These are phyloP conservation scores for Penicillium simplicissimum DNA, from an alignment of 495 filamentous ascomycete genomes.

Conservation along the genomic window DNA sequence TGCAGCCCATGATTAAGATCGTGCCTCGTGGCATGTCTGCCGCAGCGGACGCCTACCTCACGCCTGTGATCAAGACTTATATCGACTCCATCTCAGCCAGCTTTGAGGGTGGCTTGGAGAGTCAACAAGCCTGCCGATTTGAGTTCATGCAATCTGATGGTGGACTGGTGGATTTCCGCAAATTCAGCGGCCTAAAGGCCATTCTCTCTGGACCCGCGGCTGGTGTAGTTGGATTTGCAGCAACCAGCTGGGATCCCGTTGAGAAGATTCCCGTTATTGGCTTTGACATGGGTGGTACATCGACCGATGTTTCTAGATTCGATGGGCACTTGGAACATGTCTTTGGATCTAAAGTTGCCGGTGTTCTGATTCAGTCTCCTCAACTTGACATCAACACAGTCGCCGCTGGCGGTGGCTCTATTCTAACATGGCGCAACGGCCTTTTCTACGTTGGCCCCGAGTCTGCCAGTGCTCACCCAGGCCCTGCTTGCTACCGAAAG, in stretches of 20 bases:
- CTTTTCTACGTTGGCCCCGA: conserved; percentile 97
- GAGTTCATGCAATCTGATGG: conserved; percentile 61
- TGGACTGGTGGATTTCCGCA: conserved; percentile 55
- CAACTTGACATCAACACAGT: conserved; percentile 99
- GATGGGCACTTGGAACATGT: conserved; percentile 95
- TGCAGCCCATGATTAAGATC: conserved; percentile 85
- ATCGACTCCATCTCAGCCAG: conserved; percentile 79
- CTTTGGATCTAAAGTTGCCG: conserved; percentile 95
- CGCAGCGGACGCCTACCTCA: conserved; percentile 94
- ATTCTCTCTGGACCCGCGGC: conserved; percentile 63
- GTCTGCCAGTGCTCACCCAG: conserved; percentile 89
- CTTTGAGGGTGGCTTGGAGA: conserved; percentile 55
- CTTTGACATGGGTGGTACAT: conserved; percentile 96
- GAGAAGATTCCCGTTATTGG: conserved; percentile 92
- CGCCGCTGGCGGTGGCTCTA: conserved; percentile 88
- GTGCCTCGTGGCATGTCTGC: conserved; percentile 85
- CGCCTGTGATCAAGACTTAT: conserved; percentile 93
- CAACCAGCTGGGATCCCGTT: conserved; percentile 84
- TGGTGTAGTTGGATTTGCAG: conserved; percentile 88
- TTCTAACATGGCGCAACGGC: conserved; percentile 87
- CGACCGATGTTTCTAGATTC: conserved; percentile 91
- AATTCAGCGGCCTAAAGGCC: conserved; percentile 59
- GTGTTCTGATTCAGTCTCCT: conserved; percentile 91
- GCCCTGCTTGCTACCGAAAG: conserved; percentile 93
- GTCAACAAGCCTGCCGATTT: conserved; percentile 47